phyloP scores from a whole-genome alignment of 2,329 filamentous ascomycete species.

The Pyrenophora graminea region DNA sequence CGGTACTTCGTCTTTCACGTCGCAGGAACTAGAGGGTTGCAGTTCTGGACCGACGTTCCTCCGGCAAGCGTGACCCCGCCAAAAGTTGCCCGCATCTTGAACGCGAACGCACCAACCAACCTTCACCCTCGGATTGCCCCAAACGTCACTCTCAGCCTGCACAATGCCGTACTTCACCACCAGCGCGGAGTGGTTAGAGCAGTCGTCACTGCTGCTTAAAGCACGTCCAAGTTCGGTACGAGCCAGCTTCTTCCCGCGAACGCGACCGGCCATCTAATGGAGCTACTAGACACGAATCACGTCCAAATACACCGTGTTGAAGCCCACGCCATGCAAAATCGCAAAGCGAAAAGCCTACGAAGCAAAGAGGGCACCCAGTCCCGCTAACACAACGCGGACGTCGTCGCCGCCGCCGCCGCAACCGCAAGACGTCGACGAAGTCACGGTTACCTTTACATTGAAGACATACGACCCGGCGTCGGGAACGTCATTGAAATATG shows the following conservation, averaged over 20 bases:
- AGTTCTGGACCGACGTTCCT: conserved; percentile 15
- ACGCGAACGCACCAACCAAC: conserved; percentile 8
- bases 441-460: conserved; percentile 70
- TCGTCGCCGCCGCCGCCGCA: conserved; percentile 38
- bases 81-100: conserved; percentile 31
- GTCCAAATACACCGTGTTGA: conserved; percentile 81
- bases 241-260: conserved; percentile 6
- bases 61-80: conserved; percentile 28
- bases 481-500: conserved; percentile 86
- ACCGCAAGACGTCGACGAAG: conserved; percentile 31
- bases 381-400: conserved; percentile 25
- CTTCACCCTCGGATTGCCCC: conserved; percentile 15
- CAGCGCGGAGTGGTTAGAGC: conserved; percentile 87
- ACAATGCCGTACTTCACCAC: conserved; percentile 79
- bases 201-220: conserved; percentile 82
- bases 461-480: conserved; percentile 87
- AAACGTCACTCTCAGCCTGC: conserved; percentile 11
- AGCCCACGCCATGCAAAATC: conserved; percentile 43
- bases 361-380: conserved; percentile 34
- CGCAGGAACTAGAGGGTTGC: not conserved
- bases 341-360: conserved; percentile 41
- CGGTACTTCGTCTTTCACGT: too few species aligned
- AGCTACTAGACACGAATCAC: conserved; percentile 77
- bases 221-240: conserved; percentile 82
- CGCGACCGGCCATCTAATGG: conserved; percentile 16